Percentiles rank a stretch among this genome's conserved stretches.
phyloP scores from a whole-genome alignment of 495 filamentous ascomycete species.

The Recurvomyces mirabilis region DNA sequence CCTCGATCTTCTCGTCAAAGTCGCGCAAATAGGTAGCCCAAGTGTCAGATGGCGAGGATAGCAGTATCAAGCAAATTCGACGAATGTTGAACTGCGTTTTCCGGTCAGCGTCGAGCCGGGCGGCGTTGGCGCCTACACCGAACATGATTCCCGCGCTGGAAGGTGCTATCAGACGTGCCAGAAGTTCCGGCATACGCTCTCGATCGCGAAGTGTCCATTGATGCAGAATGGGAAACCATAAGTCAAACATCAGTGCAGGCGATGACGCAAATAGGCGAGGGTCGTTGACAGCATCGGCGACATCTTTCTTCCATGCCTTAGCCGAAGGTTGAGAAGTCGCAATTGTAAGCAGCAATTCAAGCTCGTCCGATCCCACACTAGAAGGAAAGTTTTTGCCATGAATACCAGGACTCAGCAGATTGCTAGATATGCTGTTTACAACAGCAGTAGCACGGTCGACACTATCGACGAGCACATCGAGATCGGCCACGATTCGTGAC shows the following conservation, averaged over 20 bases:
- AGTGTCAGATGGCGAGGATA: constrained; percentile 62
- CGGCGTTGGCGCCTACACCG: constrained; percentile 87
- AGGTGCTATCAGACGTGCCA: constrained; percentile 67
- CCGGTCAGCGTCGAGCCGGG: constrained; percentile 86
- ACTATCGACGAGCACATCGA: constrained; percentile 77
- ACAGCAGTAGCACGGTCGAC: constrained; percentile 70
- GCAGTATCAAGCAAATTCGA: constrained; percentile 62
- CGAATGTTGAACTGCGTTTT: constrained; percentile 86
- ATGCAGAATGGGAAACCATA: constrained; percentile 72
- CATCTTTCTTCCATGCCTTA: constrained; percentile 87
- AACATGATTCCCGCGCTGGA: constrained; percentile 97
- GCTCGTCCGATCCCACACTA: constrained; percentile 58
- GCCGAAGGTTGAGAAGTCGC: constrained; percentile 64
- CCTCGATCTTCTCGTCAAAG: constrained; percentile 73
- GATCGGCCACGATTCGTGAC: constrained; percentile 30
- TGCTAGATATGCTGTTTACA: constrained; percentile 67
- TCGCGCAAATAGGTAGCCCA: constrained; percentile 63
- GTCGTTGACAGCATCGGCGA: constrained; percentile 86
- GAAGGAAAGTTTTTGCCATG: constrained; percentile 81
- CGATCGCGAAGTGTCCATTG: constrained; percentile 79
- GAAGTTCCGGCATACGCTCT: constrained; percentile 71
- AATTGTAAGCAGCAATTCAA: constrained; percentile 68
- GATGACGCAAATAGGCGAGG: constrained; percentile 65
- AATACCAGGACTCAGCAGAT: constrained; percentile 70
- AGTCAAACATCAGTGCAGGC: constrained; percentile 49